phyloP scores from a whole-genome alignment of 2,329 filamentous ascomycete species.

The Fusarium verrucosum region DNA sequence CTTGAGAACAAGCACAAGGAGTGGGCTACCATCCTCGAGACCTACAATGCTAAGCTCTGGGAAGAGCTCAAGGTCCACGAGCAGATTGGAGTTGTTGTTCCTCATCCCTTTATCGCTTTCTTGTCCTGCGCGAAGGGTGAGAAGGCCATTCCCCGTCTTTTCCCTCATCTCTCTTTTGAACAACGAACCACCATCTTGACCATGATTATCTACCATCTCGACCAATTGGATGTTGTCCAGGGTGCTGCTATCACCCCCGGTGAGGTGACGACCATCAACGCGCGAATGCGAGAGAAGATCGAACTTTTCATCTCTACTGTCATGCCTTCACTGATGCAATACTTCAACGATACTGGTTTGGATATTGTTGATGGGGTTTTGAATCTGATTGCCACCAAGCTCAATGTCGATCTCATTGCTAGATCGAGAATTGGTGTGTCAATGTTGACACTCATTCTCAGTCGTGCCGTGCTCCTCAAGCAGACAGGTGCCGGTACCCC shows the following conservation, averaged over 20 bases:
- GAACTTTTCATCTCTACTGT: conserved; percentile 89
- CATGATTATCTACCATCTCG: conserved; percentile 93
- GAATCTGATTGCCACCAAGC: conserved; percentile 82
- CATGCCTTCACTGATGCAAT: conserved; percentile 88
- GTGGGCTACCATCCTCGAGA: conserved; percentile 69
- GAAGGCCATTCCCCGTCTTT: conserved; percentile 92
- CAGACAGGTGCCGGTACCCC: conserved; percentile 77
- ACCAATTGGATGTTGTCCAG: conserved; percentile 88
- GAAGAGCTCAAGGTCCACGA: conserved; percentile 89
- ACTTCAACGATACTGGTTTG: conserved; percentile 89
- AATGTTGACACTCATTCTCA: conserved; percentile 92
- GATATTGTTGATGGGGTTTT: conserved; percentile 91
- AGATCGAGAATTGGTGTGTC: conserved; percentile 88
- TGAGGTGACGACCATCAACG: conserved; percentile 75
- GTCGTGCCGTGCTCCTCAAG: conserved; percentile 91
- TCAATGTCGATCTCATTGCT: conserved; percentile 85
- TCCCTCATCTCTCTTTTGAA: conserved; percentile 90
- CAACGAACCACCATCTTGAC: conserved; percentile 95
- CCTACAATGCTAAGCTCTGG: conserved; percentile 86
- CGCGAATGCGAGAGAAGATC: conserved; percentile 86
- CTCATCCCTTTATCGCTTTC: conserved; percentile 96
- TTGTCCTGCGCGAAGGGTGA: conserved; percentile 95
- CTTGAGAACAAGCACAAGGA: conserved; percentile 78
- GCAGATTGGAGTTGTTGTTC: conserved; percentile 78
- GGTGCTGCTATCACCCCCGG: conserved; percentile 78